Evolutionary conservation across 139 green algal genomes (phyloP), one percentile per base, ranked within the genome.

Genomic region (Penium margaritaceum): DNA sequence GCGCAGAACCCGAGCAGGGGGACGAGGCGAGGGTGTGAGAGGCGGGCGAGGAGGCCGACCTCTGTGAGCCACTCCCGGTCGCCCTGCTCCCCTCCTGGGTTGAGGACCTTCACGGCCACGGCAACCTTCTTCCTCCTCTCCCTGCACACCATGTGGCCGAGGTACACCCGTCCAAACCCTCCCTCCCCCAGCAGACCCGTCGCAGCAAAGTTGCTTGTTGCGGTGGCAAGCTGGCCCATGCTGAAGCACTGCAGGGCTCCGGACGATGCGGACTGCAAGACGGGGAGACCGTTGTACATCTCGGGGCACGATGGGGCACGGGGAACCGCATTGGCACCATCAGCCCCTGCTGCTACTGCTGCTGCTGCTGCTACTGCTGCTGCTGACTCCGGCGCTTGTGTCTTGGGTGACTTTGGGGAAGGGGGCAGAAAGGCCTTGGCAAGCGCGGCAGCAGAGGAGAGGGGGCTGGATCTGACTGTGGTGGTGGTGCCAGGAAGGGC

Each of bases 1-100:
- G 63, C 46, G 63, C 73, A 70, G 30, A 77, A 77, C 5, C 73
- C 73, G n/a, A 80, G 19, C 24, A 80, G 55, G 15, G 34, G 46
- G 12, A 80, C 30, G 15, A 80, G 53, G 32, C 43, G 19, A 3
- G 73, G 64, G 65, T 69, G 33, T 2, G 29, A 24, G n/a, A 60
- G 47, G 17, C 47, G 47, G n/a, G 47, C 47, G 12, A 60, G 19
- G 0, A 60, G n/a, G n/a, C 30, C n/a, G n/a, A 60, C 15, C 2
- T 60, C 47, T 3, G 47, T 24, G n/a, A 33, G 47, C 47, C 47
- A 60, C 47, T 60, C 47, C 14, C 47, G 9, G 47, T 60, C 47
- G 47, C 47, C 47, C 47, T 66, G 58, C 32, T 44, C 19, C 12
- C 58, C 58, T 5, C 24, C 58, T 19, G 58, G 34, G 24, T 66